phyloP scores from a whole-genome alignment of 2,329 filamentous ascomycete species.

The Penicillium crustosum region DNA sequence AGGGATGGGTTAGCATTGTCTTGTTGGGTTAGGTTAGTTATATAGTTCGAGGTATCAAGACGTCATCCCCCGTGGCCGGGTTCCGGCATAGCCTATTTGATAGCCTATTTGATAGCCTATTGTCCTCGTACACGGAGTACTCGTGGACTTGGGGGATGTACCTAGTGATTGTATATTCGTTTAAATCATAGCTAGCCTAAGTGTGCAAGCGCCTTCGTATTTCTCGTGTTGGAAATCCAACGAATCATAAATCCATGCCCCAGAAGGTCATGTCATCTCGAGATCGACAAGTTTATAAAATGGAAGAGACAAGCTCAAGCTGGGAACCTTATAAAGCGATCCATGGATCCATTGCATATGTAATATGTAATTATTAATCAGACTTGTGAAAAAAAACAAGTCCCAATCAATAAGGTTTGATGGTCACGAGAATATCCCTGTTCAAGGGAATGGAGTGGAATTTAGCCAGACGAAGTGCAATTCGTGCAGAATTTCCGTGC shows the following conservation, averaged over 20 bases:
- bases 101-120: conserved; percentile 8
- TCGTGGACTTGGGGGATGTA: not conserved
- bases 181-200: not conserved
- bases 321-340: too few relatives aligned
- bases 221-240: not conserved
- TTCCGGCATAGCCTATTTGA: conserved; percentile 2
- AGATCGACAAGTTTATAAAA: not conserved
- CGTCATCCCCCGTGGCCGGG: not conserved
- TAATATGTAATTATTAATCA: too few relatives aligned
- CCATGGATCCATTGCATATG: too few relatives aligned
- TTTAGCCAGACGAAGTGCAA: not conserved
- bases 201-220: not conserved
- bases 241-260: not conserved
- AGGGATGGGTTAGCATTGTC: not conserved
- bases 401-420: not conserved
- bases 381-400: not conserved
- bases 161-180: not conserved
- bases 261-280: not conserved
- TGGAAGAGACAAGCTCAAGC: not conserved
- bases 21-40: not conserved
- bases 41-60: not conserved
- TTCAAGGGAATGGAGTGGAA: not conserved
- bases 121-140: not conserved
- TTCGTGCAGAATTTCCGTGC: not conserved
- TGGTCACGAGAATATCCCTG: not conserved